Evolutionary conservation across 176 grass and related monocot genomes (phyloP).

Genomic region (Calamus simplicifolius): DNA sequence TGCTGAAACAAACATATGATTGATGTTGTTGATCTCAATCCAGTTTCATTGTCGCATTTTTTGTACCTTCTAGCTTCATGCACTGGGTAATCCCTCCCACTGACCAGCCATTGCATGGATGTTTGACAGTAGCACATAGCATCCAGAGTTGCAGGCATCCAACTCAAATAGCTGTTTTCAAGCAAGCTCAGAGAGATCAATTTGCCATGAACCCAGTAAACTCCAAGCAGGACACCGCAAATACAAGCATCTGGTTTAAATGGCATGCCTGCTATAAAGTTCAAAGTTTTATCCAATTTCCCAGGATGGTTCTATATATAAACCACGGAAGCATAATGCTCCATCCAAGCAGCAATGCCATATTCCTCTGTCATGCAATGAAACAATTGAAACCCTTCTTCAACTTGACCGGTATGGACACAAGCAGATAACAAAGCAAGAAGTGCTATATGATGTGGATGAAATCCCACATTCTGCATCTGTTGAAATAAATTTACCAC

Average conservation of each 20-base stretch:
- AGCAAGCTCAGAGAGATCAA: conserved; percentile 65
- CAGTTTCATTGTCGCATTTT: conserved; percentile 75
- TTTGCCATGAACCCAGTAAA: conserved; percentile 54
- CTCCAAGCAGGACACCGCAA: conserved; percentile 78
- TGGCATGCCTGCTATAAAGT: conserved; percentile 59
- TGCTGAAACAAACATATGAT: conserved; percentile 63
- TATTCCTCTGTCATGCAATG: conserved; percentile 43
- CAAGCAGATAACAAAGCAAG: conserved; percentile 77
- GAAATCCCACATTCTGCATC: conserved; percentile 67
- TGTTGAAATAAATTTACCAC: conserved; percentile 37
- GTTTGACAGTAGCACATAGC: conserved; percentile 91
- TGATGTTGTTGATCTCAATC: conserved; percentile 64
- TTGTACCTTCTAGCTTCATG: conserved; percentile 55
- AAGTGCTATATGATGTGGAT: conserved; percentile 68
- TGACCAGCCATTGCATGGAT: conserved; percentile 70
- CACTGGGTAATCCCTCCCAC: conserved; percentile 66
- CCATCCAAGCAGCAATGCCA: conserved; percentile 51
- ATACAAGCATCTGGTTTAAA: conserved; percentile 74
- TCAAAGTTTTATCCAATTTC: conserved; percentile 54
- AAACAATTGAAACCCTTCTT: conserved; percentile 60
- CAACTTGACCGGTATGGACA: conserved; percentile 60
- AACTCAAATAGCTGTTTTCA: conserved; percentile 51
- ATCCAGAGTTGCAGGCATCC: conserved; percentile 79
- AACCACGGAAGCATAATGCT: conserved; percentile 76
- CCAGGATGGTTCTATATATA: conserved; percentile 67